These are phyloP conservation scores for Alternaria ethzedia DNA, from an alignment of 2,329 filamentous ascomycete genomes.

Conservation along the genomic window DNA sequence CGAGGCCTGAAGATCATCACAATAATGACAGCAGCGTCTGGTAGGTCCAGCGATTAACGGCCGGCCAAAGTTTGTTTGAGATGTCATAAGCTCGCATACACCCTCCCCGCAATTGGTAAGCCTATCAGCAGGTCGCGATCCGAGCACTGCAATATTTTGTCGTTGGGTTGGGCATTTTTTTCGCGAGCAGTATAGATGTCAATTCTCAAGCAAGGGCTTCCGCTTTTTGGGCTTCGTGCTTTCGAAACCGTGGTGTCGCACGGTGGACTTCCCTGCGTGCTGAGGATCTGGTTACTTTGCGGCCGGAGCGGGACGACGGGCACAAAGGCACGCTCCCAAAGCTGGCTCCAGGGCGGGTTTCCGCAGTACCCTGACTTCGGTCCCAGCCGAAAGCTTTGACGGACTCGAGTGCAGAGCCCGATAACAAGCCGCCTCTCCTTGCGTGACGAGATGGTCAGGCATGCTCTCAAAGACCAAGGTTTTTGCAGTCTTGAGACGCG, in stretches of 20 bases:
- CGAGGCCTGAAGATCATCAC: conserved; percentile 37
- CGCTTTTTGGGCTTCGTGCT: not conserved
- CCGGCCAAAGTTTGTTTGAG: conserved; percentile 40
- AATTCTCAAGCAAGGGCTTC: not conserved
- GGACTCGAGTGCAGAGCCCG: conserved; percentile 6
- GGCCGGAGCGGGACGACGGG: conserved; percentile 42
- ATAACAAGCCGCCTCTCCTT: conserved; percentile 6
- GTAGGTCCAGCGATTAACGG: conserved; percentile 32
- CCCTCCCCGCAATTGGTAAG: conserved; percentile 37
- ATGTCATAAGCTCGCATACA: conserved; percentile 24
- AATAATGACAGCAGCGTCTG: conserved; percentile 25
- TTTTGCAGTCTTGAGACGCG: not conserved
- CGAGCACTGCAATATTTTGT: conserved; percentile 10
- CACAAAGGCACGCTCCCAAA: conserved; percentile 42
- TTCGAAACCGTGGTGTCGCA: not conserved
- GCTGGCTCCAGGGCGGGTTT: conserved; percentile 34
- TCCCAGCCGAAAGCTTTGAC: conserved; percentile 27
- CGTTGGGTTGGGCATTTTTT: conserved; percentile 3
- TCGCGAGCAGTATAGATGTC: conserved; percentile 5
- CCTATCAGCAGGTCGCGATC: conserved; percentile 36
- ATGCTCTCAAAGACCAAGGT: not conserved
- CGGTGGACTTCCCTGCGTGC: conserved; percentile 8
- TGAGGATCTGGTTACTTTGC: conserved; percentile 30
- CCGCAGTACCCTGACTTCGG: conserved; percentile 35
- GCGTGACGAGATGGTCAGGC: not conserved